phyloP scores from a whole-genome alignment of 1,139 yeast species.

The Yamadazyma songkhlaensis region DNA sequence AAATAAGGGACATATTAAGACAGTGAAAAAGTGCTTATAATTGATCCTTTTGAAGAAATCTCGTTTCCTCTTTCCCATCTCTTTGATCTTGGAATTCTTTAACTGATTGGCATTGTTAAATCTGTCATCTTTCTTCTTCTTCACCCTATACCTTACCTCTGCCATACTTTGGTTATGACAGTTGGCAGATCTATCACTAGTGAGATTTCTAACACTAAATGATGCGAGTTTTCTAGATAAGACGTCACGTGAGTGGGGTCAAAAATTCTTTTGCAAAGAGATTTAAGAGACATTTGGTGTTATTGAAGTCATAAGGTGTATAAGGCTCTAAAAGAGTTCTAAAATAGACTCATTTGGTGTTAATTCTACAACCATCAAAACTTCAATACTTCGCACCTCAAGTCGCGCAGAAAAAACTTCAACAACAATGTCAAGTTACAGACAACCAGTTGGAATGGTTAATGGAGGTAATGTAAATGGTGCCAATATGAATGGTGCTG shows the following conservation, averaged over 20 bases:
- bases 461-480: background rate
- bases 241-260: too few relatives aligned
- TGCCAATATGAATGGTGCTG: background rate
- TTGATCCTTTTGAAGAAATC: conserved; percentile 34
- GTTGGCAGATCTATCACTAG: too few relatives aligned
- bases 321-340: too few relatives aligned
- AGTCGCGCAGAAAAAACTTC: background rate
- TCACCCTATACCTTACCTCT: conserved; percentile 12
- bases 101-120: conserved; percentile 23
- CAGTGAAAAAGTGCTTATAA: conserved; percentile 30
- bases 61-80: conserved; percentile 29
- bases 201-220: too few relatives aligned
- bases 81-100: conserved; percentile 19
- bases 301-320: too few relatives aligned
- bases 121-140: conserved; percentile 10
- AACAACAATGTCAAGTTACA: conserved; percentile 7
- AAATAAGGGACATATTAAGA: conserved; percentile 29
- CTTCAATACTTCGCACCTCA: conserved; percentile 2
- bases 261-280: too few relatives aligned
- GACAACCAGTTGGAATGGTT: conserved; percentile 3
- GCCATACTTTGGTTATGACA: too few relatives aligned
- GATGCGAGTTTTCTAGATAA: too few relatives aligned
- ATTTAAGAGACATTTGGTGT: too few relatives aligned
- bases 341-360: too few relatives aligned
- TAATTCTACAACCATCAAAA: too few relatives aligned